Evolutionary conservation across 345 rosid species (phyloP).

Genomic region (Salix koriyanagi): DNA sequence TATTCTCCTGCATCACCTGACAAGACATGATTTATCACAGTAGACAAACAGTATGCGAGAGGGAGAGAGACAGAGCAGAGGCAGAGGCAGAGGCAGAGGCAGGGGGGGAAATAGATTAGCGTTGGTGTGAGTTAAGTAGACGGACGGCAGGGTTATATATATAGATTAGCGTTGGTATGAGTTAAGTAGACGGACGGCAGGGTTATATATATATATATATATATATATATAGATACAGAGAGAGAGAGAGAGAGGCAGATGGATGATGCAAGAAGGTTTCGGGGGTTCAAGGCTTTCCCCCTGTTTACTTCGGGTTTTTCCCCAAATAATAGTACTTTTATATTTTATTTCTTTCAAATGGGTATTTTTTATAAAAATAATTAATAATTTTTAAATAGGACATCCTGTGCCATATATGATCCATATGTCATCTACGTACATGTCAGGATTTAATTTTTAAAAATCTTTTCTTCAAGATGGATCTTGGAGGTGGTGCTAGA

Average conservation of each 20-base stretch:
- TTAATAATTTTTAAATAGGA: neutral
- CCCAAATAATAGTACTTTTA: neutral
- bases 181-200: neutral
- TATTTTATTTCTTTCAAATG: no score
- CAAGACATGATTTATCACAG: slow-evolving; percentile 36
- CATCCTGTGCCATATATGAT: neutral
- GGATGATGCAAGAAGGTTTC: neutral
- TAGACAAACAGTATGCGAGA: neutral
- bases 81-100: slow-evolving; percentile 4
- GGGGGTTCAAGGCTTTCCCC: neutral
- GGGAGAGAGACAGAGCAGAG: neutral
- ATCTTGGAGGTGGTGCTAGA: no score
- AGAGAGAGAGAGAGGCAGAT: no score
- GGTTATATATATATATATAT: neutral
- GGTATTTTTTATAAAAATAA: neutral
- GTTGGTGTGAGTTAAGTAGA: neutral
- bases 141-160: neutral
- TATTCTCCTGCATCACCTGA: slow-evolving; percentile 47
- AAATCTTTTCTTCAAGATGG: no score
- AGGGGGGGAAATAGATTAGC: neutral
- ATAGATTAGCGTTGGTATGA: neutral
- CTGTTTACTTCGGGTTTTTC: no score
- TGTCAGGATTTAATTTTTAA: neutral
- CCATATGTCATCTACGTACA: neutral
- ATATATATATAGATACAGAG: no score